Evolutionary conservation across 2,329 filamentous ascomycete genomes (phyloP).

Genomic region (Neonectria neomacrospora): DNA sequence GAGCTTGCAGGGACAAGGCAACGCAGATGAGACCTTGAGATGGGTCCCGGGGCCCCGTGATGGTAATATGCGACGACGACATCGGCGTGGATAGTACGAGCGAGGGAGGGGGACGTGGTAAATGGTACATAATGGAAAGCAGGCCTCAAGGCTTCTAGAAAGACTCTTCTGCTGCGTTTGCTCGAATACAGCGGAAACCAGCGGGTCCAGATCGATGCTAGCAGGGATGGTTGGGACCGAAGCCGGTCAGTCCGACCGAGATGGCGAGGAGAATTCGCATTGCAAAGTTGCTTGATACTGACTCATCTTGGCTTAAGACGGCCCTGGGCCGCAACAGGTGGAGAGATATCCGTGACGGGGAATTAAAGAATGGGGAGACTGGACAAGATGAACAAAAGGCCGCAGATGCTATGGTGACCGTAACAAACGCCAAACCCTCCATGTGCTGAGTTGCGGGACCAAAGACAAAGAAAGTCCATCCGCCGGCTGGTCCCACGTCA

Average conservation of each 20-base stretch:
- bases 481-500: background rate
- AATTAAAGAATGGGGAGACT: background rate
- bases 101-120: background rate
- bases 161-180: background rate
- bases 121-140: constrained; percentile 15
- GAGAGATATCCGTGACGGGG: background rate
- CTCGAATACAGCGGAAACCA: constrained; percentile 1
- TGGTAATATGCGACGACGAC: constrained; percentile 1
- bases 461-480: background rate
- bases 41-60: background rate
- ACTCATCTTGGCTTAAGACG: background rate
- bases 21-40: background rate
- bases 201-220: constrained; percentile 9
- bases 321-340: background rate
- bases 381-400: background rate
- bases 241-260: background rate
- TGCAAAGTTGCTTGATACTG: background rate
- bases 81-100: background rate
- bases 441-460: background rate
- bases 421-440: background rate
- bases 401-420: background rate
- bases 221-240: background rate
- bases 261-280: background rate
- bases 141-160: constrained; percentile 14
- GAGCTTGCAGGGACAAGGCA: background rate